Evolutionary conservation across 2,329 filamentous ascomycete species (phyloP).

Genomic region (Hymenoscyphus occultus): DNA sequence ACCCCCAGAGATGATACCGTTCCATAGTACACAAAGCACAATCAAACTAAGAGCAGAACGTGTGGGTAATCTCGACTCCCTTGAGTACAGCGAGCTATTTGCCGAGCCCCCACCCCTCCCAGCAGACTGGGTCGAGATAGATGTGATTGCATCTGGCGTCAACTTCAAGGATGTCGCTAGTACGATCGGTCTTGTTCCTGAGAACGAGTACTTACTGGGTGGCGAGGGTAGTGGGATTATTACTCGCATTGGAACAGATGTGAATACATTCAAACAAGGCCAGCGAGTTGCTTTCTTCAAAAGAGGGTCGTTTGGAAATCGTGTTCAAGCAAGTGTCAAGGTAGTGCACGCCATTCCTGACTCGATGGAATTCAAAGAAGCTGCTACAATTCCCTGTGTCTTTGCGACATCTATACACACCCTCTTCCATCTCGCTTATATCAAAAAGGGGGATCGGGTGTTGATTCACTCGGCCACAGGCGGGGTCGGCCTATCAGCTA

Average conservation of each 20-base stretch:
- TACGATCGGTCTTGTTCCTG: constrained; percentile 27
- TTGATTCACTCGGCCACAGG: constrained; percentile 36
- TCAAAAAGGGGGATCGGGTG: constrained; percentile 16
- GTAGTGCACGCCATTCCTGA: constrained; percentile 38
- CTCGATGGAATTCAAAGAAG: constrained; percentile 39
- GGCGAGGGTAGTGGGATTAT: constrained; percentile 34
- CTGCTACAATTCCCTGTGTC: constrained; percentile 41
- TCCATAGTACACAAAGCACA: constrained; percentile 10
- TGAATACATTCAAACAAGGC: constrained; percentile 22
- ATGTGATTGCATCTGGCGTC: constrained; percentile 13
- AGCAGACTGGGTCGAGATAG: constrained; percentile 16
- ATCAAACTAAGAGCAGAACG: constrained; percentile 14
- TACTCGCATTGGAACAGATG: constrained; percentile 16
- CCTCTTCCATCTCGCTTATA: not conserved
- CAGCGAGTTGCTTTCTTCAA: constrained; percentile 25
- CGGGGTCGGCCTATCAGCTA: constrained; percentile 36
- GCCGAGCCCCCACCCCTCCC: not conserved
- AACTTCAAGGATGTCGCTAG: constrained; percentile 24
- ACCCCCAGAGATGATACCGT: constrained; percentile 3
- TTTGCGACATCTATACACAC: constrained; percentile 20
- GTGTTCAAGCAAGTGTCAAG: constrained; percentile 11
- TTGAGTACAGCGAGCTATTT: constrained; percentile 6
- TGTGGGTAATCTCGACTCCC: constrained; percentile 13
- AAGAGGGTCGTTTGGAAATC: constrained; percentile 16
- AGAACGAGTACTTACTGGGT: constrained; percentile 18